Conservation (phyloP, 2,329 filamentous ascomycete genomes). For the Plectosphaerella cucumerina region DNA sequence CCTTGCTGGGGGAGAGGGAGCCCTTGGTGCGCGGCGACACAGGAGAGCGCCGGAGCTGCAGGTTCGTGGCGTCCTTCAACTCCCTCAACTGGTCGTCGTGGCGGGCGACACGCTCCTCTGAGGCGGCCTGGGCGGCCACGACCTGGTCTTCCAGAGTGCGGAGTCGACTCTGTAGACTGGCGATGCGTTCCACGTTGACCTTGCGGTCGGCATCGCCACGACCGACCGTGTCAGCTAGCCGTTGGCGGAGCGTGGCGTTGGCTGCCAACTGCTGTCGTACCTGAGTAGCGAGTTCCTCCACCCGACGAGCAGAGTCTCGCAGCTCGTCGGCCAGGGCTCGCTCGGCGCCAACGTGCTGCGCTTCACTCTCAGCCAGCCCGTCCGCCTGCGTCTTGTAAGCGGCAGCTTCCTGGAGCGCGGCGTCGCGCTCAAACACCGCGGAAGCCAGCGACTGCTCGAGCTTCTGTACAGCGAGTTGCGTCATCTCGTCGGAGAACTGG, state of each 20-base stretch:
- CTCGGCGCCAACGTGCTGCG: conserved; percentile 54
- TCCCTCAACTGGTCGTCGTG: conserved; percentile 82
- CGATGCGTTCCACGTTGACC: conserved; percentile 76
- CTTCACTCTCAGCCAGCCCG: conserved; percentile 51
- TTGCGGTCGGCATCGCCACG: conserved; percentile 83
- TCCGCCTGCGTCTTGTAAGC: conserved; percentile 60
- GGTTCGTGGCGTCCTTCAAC: conserved; percentile 72
- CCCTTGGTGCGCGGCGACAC: conserved; percentile 25
- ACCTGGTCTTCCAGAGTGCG: conserved; percentile 81
- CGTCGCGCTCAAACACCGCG: conserved; percentile 67
- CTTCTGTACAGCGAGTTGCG: conserved; percentile 56
- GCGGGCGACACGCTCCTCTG: conserved; percentile 75
- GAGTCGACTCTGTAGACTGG: conserved; percentile 75
- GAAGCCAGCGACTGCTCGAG: conserved; percentile 66
- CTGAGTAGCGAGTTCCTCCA: conserved; percentile 74
- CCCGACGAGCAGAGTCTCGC: conserved; percentile 66
- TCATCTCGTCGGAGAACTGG: conserved; percentile 48
- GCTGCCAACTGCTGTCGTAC: conserved; percentile 76
- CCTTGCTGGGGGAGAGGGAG: conserved; percentile 24
- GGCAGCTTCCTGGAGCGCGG: conserved; percentile 62
- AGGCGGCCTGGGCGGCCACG: conserved; percentile 75
- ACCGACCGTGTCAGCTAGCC: conserved; percentile 73
- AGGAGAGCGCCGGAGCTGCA: conserved; percentile 72
- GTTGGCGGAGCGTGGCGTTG: conserved; percentile 70
- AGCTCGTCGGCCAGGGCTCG: conserved; percentile 65